A percentile compares a stretch with the other conserved stretches of the same genome.
Conservation (phyloP, 2,329 filamentous ascomycete species). For the Elsinoe ampelina region DNA sequence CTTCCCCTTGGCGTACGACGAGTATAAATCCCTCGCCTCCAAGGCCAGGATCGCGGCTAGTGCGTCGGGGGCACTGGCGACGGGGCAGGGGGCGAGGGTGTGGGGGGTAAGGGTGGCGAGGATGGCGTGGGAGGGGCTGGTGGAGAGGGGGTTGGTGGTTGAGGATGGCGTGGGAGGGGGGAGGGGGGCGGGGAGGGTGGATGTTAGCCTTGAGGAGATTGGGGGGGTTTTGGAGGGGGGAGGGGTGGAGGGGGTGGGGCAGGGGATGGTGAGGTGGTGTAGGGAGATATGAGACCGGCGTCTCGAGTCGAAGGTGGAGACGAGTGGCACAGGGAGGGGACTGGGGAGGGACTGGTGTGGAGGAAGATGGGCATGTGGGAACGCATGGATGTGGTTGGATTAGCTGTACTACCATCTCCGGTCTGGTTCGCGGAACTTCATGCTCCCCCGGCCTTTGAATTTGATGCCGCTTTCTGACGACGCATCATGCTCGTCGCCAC, state of each 20-base stretch:
- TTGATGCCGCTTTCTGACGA: conserved; percentile 23
- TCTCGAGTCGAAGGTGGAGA: no score
- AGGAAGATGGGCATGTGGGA: no score
- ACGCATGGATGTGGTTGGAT: background rate
- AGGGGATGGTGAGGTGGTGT: conserved; percentile 64
- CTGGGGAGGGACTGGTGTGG: no score
- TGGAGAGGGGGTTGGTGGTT: conserved; percentile 57
- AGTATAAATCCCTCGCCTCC: conserved; percentile 68
- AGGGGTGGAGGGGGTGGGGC: conserved; percentile 41
- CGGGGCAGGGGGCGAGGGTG: conserved; percentile 53
- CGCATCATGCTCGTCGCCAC: conserved; percentile 19
- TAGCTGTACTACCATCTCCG: conserved; percentile 12
- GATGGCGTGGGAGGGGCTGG: conserved; percentile 65
- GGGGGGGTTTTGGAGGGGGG: conserved; percentile 49
- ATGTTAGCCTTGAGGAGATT: conserved; percentile 72
- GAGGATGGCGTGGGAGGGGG: conserved; percentile 21
- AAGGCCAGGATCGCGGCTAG: conserved; percentile 64
- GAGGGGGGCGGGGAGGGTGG: conserved; percentile 43
- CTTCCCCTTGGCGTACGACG: conserved; percentile 78
- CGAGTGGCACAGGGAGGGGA: no score
- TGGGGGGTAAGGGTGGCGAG: conserved; percentile 68
- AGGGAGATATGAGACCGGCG: conserved; percentile 58
- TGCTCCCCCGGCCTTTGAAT: conserved; percentile 33
- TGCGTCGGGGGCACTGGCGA: conserved; percentile 55
- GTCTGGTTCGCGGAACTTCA: conserved; percentile 29